Conservation (phyloP, 106 monocot genomes). For the Platanthera zijinensis region DNA sequence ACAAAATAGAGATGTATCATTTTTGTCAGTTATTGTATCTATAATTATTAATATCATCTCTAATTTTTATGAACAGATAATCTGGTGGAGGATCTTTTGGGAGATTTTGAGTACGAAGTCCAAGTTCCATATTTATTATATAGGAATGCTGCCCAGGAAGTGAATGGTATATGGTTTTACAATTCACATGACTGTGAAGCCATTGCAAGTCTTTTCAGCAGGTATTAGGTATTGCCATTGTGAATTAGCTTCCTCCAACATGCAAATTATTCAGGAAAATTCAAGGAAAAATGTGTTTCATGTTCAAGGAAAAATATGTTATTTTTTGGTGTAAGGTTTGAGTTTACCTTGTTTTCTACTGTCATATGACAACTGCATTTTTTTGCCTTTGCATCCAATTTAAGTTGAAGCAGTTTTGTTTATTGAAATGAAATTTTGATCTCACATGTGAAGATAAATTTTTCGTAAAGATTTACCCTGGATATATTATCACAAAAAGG, state of each 20-base stretch:
- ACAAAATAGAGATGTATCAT: not conserved
- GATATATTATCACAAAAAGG: not conserved
- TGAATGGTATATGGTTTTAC: conserved; percentile 96
- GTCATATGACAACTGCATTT: not conserved
- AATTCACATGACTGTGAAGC: conserved; percentile 81
- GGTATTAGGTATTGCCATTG: conserved; percentile 26
- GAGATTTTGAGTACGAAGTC: conserved; percentile 91
- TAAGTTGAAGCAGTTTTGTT: not conserved
- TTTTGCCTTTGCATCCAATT: not conserved
- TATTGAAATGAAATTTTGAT: not conserved
- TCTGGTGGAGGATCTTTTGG: conserved; percentile 80
- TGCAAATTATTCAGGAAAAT: not conserved
- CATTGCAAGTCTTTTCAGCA: conserved; percentile 72
- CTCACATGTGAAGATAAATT: not conserved
- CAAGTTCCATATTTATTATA: conserved; percentile 81
- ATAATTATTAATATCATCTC: not conserved
- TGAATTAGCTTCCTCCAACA: not conserved
- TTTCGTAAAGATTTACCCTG: not conserved
- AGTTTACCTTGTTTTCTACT: not conserved
- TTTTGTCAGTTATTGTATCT: not conserved
- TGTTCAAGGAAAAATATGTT: not conserved
- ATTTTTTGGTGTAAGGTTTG: not conserved
- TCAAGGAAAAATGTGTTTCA: not conserved
- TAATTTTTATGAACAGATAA: conserved; percentile 40
- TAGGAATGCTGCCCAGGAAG: conserved; percentile 77